Evolutionary conservation across 2,329 filamentous ascomycete genomes (phyloP), one percentile per base, ranked within the genome.

Genomic region (Didymosphaeria variabile): DNA sequence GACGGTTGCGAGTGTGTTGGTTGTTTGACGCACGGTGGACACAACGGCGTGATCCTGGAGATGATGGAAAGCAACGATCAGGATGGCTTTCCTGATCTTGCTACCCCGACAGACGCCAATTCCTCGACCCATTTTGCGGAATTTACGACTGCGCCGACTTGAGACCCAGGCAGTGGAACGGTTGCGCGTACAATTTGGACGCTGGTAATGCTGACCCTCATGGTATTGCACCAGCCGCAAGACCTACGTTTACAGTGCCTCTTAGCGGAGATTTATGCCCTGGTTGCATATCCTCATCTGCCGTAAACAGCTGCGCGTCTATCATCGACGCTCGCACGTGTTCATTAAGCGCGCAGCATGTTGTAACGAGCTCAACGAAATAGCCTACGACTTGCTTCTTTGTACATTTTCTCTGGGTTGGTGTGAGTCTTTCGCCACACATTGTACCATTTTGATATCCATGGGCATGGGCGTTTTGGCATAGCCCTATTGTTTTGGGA

Each of bases 1-100:
- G 81, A 81, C 58, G 83, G 83, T 42, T 86, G 84, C 65, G 79
- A 73, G 57, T 86, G 84, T 64, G 76, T 83, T n/a, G 83, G 83
- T 15, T 86, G 84, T 65, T 72, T 85, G 13, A 84, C 82, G 3
- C 84, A 86, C 58, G 81, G 79, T 21, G 83, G 82, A 3, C 83
- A 84, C 59, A 80, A 81, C 26, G 82, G 81, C 15, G 64, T 83
- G 23, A 62, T 75, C 12, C 66, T 83, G 6, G 72, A 75, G 9
- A 55, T 59, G 21, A 59, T 69, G 19, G 38, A 57, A 15, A 58
- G 64, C 9, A 57, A 54, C 23, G 68, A 68, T 21, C 60, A 67
- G 8, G 46, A 46, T 7, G 45, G 45, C 5, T 61, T 64, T 21
- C 26, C 61, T 9, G 40, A 52, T 8, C 55, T 58, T 31, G 6